phyloP scores from a whole-genome alignment of 768 basidiomycete genomes.

The Coprinopsis cinerea region DNA sequence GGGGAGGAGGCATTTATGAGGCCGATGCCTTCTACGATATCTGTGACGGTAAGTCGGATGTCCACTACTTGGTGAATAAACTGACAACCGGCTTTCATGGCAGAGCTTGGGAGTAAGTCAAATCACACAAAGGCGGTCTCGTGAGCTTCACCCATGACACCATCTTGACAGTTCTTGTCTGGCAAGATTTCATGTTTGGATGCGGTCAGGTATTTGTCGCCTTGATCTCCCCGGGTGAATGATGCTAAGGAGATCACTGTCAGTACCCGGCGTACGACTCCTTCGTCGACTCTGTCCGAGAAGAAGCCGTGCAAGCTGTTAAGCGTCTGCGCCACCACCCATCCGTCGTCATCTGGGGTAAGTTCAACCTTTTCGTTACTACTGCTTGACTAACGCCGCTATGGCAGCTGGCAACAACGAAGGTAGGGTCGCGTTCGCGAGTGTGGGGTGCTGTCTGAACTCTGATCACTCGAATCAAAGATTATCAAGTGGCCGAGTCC shows the following conservation, averaged over 20 bases:
- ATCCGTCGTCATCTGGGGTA: constrained; percentile 83
- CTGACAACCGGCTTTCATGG: background rate
- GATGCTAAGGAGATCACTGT: background rate
- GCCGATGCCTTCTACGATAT: constrained; percentile 77
- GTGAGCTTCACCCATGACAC: background rate
- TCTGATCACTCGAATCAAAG: constrained; percentile 25
- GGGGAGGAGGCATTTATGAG: constrained; percentile 94
- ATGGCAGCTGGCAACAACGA: constrained; percentile 74
- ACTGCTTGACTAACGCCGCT: background rate
- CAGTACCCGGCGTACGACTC: constrained; percentile 88
- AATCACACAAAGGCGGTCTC: background rate
- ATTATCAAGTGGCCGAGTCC: constrained; percentile 86
- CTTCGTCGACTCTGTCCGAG: constrained; percentile 64
- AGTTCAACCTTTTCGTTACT: constrained; percentile 16
- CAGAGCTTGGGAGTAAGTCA: constrained; percentile 61
- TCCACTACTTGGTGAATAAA: too few species aligned
- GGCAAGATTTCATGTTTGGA: constrained; percentile 98
- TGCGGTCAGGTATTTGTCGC: constrained; percentile 73
- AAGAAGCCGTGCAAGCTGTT: constrained; percentile 81
- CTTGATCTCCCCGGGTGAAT: too few species aligned
- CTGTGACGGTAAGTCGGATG: constrained; percentile 55
- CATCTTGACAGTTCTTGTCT: constrained; percentile 63
- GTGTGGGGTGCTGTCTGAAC: background rate
- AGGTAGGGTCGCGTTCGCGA: constrained; percentile 30
- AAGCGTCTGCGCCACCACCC: constrained; percentile 83